Percentiles rank a stretch among this genome's conserved stretches.
These are phyloP conservation scores for Hysterangium stoloniferum DNA, from an alignment of 768 basidiomycete species.

Conservation along the genomic window DNA sequence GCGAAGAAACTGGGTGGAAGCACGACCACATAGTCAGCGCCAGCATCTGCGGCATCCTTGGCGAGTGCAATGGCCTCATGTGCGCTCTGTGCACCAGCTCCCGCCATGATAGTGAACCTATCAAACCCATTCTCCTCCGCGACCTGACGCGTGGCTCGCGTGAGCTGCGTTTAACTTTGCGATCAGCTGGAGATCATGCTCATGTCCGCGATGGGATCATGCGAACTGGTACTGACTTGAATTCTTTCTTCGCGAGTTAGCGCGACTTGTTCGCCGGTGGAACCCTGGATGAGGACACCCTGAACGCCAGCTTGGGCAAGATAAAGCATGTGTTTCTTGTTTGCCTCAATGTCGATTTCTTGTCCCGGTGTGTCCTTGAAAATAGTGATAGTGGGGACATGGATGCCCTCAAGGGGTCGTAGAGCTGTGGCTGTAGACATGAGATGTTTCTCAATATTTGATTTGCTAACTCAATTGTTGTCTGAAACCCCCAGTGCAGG, in stretches of 20 bases:
- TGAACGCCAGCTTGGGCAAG: conserved; percentile 22
- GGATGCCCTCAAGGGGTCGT: conserved; percentile 10
- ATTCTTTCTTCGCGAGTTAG: conserved; percentile 23
- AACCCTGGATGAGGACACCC: conserved; percentile 23
- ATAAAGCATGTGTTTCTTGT: conserved; percentile 25
- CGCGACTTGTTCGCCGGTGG: conserved; percentile 25
- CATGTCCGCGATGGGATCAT: no score
- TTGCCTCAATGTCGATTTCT: conserved; percentile 26
- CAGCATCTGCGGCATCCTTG: conserved; percentile 73
- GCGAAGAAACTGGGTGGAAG: conserved; percentile 70
- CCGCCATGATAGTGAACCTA: conserved; percentile 67
- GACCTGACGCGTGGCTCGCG: conserved; percentile 50
- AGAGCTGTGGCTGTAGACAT: background rate
- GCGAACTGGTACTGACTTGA: conserved; percentile 19
- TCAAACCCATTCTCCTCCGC: conserved; percentile 58
- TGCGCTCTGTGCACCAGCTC: conserved; percentile 81
- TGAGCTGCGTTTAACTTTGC: no score
- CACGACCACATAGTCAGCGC: conserved; percentile 82
- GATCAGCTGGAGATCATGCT: no score
- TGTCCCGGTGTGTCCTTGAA: conserved; percentile 24
- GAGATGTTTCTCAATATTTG: no score
- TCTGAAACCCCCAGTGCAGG: no score
- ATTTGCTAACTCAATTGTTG: no score
- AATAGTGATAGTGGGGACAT: conserved; percentile 24
- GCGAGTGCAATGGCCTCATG: conserved; percentile 72